Evolutionary conservation across 2,329 filamentous ascomycete species (phyloP).

Genomic region (Ophiostoma ips): DNA sequence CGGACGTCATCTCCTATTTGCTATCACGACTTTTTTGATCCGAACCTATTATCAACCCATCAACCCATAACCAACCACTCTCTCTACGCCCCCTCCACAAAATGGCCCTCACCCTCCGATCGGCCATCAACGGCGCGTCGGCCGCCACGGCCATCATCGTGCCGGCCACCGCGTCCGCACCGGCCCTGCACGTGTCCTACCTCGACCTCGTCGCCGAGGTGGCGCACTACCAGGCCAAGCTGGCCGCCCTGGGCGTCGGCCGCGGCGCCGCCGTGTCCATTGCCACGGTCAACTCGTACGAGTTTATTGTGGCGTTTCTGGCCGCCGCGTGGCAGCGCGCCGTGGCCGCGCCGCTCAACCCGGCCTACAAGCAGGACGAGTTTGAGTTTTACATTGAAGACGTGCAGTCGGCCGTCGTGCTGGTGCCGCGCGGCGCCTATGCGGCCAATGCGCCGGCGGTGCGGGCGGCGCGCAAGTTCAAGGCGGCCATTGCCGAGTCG

Average conservation of each 20-base stretch:
- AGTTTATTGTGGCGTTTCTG: conserved; percentile 78
- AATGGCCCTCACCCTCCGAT: conserved; percentile 34
- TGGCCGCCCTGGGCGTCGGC: conserved; percentile 60
- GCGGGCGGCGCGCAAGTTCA: conserved; percentile 62
- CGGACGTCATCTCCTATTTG: background rate
- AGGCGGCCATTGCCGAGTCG: conserved; percentile 74
- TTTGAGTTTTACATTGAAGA: conserved; percentile 91
- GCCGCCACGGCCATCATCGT: conserved; percentile 53
- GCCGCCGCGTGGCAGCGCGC: conserved; percentile 74
- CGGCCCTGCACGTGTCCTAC: conserved; percentile 51
- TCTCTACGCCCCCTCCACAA: too few relatives aligned
- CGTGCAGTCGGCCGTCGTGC: conserved; percentile 61
- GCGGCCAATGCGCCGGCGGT: conserved; percentile 55
- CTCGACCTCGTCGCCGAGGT: conserved; percentile 52
- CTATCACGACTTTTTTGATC: too few relatives aligned
- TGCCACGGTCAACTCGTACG: conserved; percentile 70
- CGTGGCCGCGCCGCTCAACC: conserved; percentile 76
- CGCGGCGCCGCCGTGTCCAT: conserved; percentile 64
- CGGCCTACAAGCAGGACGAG: conserved; percentile 77
- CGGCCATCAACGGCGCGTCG: conserved; percentile 32
- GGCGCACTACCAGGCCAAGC: conserved; percentile 58
- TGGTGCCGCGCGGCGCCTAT: conserved; percentile 61
- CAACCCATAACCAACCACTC: background rate
- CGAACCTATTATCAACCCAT: too few relatives aligned
- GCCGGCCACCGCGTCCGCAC: conserved; percentile 41